Evolutionary conservation across 805 yeast genomes (phyloP).

Genomic region (Maudiozyma barnettii): DNA sequence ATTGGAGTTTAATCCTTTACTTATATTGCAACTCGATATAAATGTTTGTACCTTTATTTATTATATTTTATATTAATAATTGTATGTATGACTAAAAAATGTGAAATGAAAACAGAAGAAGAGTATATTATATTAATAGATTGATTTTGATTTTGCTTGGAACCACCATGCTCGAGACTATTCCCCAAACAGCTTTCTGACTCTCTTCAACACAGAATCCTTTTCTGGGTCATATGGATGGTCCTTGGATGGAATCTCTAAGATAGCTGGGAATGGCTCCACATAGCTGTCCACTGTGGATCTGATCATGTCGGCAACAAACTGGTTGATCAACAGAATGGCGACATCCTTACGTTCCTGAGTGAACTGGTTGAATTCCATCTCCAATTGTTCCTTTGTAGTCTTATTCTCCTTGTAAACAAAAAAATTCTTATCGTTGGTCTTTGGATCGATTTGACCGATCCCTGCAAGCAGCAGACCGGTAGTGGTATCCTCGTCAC

Average conservation of each 20-base stretch:
- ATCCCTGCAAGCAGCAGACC: slow-evolving; percentile 92
- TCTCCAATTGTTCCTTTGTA: slow-evolving; percentile 60
- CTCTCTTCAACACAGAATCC: slow-evolving; percentile 90
- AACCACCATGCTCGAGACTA: slow-evolving; percentile 26
- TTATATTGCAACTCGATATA: too few relatives aligned
- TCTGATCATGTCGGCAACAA: slow-evolving; percentile 85
- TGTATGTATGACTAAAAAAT: background rate
- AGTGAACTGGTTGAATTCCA: slow-evolving; percentile 69
- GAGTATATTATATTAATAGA: too few relatives aligned
- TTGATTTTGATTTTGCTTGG: too few relatives aligned
- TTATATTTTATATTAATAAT: too few relatives aligned
- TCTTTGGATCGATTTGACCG: slow-evolving; percentile 58
- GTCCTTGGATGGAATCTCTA: slow-evolving; percentile 96
- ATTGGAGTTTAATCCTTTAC: too few relatives aligned
- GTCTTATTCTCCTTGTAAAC: slow-evolving; percentile 76
- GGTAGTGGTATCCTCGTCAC: slow-evolving; percentile 96
- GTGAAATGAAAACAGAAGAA: background rate
- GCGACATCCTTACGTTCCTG: slow-evolving; percentile 79
- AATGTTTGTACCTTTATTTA: too few relatives aligned
- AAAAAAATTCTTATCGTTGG: slow-evolving; percentile 61
- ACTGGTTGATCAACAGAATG: slow-evolving; percentile 85
- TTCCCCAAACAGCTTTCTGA: slow-evolving; percentile 91
- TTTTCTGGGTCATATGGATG: slow-evolving; percentile 98
- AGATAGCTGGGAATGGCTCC: slow-evolving; percentile 88
- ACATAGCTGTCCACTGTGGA: slow-evolving; percentile 72